Conservation (phyloP, 805 yeast genomes). For the Yarrowia sp. region DNA sequence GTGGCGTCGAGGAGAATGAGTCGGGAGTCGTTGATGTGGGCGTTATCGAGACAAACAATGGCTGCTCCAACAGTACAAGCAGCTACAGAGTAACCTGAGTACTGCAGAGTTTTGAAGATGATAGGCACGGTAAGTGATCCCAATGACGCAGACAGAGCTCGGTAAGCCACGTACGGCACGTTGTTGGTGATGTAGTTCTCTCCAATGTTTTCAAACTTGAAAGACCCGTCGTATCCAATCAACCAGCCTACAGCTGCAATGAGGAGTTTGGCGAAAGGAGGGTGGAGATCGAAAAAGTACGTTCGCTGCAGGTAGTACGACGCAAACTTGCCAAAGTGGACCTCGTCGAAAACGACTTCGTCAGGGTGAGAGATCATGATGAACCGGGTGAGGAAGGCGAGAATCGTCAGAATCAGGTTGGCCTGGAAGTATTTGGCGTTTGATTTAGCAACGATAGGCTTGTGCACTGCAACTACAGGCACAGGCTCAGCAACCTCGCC, state of each 20-base stretch:
- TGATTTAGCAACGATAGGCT: background rate
- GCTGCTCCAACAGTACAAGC: conserved; percentile 76
- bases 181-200: conserved; percentile 72
- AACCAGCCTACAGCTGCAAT: conserved; percentile 89
- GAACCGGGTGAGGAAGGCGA: conserved; percentile 73
- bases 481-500: background rate
- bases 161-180: conserved; percentile 82
- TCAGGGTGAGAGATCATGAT: conserved; percentile 69
- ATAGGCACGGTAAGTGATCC: conserved; percentile 82
- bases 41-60: conserved; percentile 81
- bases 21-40: conserved; percentile 87
- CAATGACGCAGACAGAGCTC: conserved; percentile 74
- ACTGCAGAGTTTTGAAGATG: conserved; percentile 80
- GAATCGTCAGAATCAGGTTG: conserved; percentile 49
- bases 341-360: conserved; percentile 65
- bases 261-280: conserved; percentile 93
- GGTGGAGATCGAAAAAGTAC: conserved; percentile 94
- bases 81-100: conserved; percentile 72
- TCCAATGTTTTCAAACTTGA: conserved; percentile 89
- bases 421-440: background rate
- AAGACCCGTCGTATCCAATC: conserved; percentile 86
- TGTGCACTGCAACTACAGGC: background rate
- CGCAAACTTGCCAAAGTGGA: conserved; percentile 54
- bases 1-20: conserved; percentile 91
- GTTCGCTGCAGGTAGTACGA: conserved; percentile 74